phyloP scores from a whole-genome alignment of 345 rosid genomes.

The Moricandia arvensis region DNA sequence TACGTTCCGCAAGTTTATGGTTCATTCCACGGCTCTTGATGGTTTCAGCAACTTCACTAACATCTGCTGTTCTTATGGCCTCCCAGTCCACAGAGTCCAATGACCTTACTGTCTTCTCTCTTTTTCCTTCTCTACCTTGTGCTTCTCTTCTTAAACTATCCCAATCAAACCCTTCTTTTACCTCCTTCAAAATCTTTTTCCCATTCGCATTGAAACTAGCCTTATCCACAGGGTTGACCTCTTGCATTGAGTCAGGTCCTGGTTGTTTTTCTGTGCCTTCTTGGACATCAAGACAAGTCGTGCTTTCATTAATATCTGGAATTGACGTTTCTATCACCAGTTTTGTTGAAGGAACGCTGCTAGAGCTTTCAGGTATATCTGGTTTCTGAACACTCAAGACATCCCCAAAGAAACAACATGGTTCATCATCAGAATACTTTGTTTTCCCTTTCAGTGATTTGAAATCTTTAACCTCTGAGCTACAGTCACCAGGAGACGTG shows the following conservation, averaged over 20 bases:
- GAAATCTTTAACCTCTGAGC: conserved; percentile 38
- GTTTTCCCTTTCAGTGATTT: conserved; percentile 33
- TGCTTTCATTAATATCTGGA: conserved; percentile 46
- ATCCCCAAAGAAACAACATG: conserved; percentile 30
- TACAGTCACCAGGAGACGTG: conserved; percentile 32
- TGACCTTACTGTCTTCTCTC: conserved; percentile 55
- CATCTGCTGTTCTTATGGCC: conserved; percentile 64
- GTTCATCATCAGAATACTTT: conserved; percentile 37
- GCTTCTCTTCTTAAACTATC: conserved; percentile 72
- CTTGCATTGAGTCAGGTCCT: conserved; percentile 38
- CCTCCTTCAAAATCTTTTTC: conserved; percentile 50
- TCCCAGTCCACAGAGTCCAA: conserved; percentile 92
- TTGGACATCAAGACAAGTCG: conserved; percentile 31
- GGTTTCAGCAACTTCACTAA: conserved; percentile 60
- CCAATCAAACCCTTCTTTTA: conserved; percentile 62
- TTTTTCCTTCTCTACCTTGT: conserved; percentile 44
- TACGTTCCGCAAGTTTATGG: conserved; percentile 79
- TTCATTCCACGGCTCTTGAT: conserved; percentile 94
- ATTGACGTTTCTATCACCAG: conserved; percentile 31
- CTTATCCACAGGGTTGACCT: conserved; percentile 46
- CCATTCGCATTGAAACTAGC: conserved; percentile 46
- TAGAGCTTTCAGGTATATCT: conserved; percentile 30
- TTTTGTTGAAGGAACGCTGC: conserved; percentile 23
- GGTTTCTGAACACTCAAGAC: conserved; percentile 27
- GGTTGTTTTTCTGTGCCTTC: conserved; percentile 34